Conservation (phyloP, 2,329 filamentous ascomycete species). For the Exophiala phaeomuriformis region DNA sequence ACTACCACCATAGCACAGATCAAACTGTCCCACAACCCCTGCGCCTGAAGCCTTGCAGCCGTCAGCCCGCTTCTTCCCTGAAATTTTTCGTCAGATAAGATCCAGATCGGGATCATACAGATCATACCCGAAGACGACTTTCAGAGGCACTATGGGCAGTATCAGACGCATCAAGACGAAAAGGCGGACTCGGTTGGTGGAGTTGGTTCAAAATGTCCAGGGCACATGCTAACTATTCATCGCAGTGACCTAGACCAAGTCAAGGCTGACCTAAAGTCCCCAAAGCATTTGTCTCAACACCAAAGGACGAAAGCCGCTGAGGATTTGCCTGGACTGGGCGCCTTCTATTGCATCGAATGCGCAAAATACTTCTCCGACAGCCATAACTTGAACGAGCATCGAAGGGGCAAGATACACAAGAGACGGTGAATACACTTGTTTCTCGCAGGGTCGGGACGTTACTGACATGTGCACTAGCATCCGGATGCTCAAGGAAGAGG, state of each 20-base stretch:
- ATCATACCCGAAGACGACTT: not conserved
- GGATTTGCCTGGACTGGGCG: slow-evolving; percentile 79
- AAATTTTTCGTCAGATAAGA: slow-evolving; percentile 3
- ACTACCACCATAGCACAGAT: too few species aligned
- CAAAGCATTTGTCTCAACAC: slow-evolving; percentile 72
- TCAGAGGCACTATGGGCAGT: slow-evolving; percentile 53
- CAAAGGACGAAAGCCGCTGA: slow-evolving; percentile 72
- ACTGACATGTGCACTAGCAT: slow-evolving; percentile 48
- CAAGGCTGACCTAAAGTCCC: slow-evolving; percentile 68
- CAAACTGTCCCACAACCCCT: not conserved
- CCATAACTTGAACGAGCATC: slow-evolving; percentile 64
- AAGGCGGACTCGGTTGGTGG: slow-evolving; percentile 56
- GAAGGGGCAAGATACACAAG: slow-evolving; percentile 87
- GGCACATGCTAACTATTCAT: slow-evolving; percentile 6
- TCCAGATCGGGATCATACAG: not conserved
- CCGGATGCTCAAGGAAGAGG: slow-evolving; percentile 72
- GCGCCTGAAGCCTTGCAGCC: slow-evolving; percentile 2
- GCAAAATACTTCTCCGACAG: slow-evolving; percentile 94
- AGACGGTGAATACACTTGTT: slow-evolving; percentile 53
- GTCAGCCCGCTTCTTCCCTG: not conserved
- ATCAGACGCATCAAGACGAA: slow-evolving; percentile 64
- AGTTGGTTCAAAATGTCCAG: slow-evolving; percentile 1
- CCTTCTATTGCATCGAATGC: slow-evolving; percentile 84
- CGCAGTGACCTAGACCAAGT: slow-evolving; percentile 86
- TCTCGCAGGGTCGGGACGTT: slow-evolving; percentile 7